Conservation (phyloP, 441 rosid species). For the Gossypium davidsonii region DNA sequence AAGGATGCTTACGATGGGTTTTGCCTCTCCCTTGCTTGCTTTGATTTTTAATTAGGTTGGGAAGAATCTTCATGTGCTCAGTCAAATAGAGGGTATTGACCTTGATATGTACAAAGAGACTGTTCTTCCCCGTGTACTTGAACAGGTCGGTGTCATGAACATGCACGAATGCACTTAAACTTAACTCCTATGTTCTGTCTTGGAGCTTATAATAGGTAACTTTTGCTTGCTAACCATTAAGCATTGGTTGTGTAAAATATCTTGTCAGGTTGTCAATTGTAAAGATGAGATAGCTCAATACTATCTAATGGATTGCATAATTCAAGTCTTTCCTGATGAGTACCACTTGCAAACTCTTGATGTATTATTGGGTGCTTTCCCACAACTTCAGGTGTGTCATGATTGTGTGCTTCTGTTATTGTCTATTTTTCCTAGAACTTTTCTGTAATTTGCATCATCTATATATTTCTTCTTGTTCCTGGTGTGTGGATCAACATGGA, state of each 20-base stretch:
- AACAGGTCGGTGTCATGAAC: conserved; percentile 41
- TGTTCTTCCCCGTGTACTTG: conserved; percentile 74
- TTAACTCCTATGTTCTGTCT: conserved; percentile 4
- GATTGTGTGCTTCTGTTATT: not conserved
- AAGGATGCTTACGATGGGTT: conserved; percentile 30
- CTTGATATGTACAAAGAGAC: conserved; percentile 66
- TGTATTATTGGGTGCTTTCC: conserved; percentile 80
- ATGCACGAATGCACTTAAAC: not conserved
- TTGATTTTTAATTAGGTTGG: conserved; percentile 47
- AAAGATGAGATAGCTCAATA: conserved; percentile 91
- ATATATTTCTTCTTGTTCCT: conserved; percentile 5
- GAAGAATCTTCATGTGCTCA: conserved; percentile 72
- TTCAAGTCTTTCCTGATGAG: conserved; percentile 99
- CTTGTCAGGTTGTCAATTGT: conserved; percentile 85
- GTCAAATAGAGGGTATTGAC: conserved; percentile 79
- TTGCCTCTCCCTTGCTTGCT: conserved; percentile 17
- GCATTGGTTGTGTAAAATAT: conserved; percentile 16
- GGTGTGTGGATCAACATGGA: not conserved
- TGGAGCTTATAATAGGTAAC: conserved; percentile 20
- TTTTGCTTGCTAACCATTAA: conserved; percentile 14
- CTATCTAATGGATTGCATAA: conserved; percentile 94
- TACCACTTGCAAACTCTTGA: conserved; percentile 98
- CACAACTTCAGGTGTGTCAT: conserved; percentile 84
- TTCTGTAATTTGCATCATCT: not conserved
- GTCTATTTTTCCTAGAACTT: not conserved